These are phyloP conservation scores for Buxus sempervirens DNA, from an alignment of 164 flowering plant species.

Conservation along the genomic window DNA sequence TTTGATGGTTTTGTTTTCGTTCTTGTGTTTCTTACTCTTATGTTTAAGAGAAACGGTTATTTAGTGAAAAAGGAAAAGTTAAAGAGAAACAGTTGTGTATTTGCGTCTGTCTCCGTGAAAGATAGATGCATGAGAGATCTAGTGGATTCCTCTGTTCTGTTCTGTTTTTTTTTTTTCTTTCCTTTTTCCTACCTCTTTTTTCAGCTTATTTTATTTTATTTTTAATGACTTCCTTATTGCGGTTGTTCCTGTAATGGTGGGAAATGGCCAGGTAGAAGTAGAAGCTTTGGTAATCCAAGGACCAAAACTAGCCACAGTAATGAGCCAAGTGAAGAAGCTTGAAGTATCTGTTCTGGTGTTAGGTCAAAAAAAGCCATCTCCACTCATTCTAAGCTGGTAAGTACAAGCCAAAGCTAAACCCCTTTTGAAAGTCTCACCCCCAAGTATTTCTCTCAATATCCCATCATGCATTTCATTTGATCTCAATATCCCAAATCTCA, in stretches of 20 bases:
- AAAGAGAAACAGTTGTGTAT: too few species aligned
- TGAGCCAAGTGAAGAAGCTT: slow-evolving; percentile 94
- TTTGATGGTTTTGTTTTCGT: background rate
- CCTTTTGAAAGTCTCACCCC: too few species aligned
- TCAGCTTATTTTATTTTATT: background rate
- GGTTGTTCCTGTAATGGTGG: background rate
- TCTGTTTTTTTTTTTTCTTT: background rate
- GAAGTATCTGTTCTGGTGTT: slow-evolving; percentile 81
- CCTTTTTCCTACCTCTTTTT: background rate
- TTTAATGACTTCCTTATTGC: slow-evolving; percentile 7
- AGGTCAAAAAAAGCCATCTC: slow-evolving; percentile 70
- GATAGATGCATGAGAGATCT: background rate
- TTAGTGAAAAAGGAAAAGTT: too few species aligned
- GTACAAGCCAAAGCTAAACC: background rate
- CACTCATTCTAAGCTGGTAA: slow-evolving; percentile 52
- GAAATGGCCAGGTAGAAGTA: slow-evolving; percentile 61
- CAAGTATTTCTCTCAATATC: too few species aligned
- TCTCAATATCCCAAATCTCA: background rate
- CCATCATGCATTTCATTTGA: background rate
- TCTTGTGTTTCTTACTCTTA: background rate
- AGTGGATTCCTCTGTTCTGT: background rate
- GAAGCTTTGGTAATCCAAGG: slow-evolving; percentile 89
- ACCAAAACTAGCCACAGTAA: slow-evolving; percentile 61
- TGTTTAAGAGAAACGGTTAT: too few species aligned
- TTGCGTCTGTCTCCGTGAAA: background rate